These are phyloP conservation scores for Crithidia bombi DNA, from an alignment of 208 protist species.

Conservation along the genomic window DNA sequence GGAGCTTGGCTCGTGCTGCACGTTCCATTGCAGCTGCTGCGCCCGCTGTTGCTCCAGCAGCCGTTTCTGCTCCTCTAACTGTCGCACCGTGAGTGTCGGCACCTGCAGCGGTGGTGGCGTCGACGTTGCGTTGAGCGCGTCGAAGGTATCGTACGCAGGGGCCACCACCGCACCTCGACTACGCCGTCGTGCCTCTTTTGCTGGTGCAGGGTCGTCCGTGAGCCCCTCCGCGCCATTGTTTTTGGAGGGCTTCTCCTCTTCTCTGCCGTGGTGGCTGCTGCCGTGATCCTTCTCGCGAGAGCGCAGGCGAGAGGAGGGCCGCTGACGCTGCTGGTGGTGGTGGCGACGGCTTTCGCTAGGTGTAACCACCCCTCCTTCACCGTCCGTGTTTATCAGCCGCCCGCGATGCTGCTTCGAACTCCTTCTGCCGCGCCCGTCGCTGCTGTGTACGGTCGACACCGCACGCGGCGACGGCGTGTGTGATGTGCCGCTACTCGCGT, in stretches of 20 bases:
- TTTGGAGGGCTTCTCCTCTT: not conserved
- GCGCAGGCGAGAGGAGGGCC: not conserved
- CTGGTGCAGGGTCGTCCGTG: not conserved
- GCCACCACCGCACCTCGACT: not conserved
- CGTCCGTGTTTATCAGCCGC: not conserved
- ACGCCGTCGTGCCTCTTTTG: not conserved
- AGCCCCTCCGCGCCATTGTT: not conserved
- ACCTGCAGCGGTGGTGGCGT: not conserved
- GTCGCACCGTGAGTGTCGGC: constrained; percentile 1
- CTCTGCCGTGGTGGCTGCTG: not conserved
- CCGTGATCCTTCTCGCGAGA: not conserved
- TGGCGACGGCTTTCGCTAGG: not conserved
- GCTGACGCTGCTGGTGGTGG: not conserved
- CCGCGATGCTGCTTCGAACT: not conserved
- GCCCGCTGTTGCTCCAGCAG: not conserved
- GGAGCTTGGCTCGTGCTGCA: not conserved
- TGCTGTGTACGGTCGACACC: not conserved
- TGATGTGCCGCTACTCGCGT: not conserved
- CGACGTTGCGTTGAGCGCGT: not conserved
- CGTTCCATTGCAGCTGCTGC: not conserved
- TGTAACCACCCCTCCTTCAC: not conserved
- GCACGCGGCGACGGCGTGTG: constrained; percentile 1
- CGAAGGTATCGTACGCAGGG: not conserved
- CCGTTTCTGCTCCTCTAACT: not conserved
- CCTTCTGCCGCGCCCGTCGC: not conserved